Evolutionary conservation across 306 rosid genomes (phyloP).

Genomic region (Rubus parviflorus): DNA sequence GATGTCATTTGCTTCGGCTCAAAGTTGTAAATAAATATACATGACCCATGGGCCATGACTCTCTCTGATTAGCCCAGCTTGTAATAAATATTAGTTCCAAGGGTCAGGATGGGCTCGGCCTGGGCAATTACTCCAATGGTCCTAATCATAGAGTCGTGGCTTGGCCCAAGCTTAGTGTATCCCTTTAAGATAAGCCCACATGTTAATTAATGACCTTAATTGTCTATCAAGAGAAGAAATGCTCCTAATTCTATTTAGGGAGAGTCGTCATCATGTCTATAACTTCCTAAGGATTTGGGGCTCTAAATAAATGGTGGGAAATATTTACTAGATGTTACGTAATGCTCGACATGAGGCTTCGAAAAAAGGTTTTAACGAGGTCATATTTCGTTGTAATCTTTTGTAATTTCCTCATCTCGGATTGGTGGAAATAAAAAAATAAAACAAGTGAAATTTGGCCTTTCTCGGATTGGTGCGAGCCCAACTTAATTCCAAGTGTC

Average conservation of each 20-base stretch:
- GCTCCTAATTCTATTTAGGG: no score
- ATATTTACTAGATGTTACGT: no score
- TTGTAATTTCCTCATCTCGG: no score
- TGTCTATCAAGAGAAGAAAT: no score
- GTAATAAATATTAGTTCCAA: not conserved
- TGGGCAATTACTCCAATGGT: not conserved
- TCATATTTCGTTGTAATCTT: no score
- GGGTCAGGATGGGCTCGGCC: not conserved
- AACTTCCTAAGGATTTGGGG: no score
- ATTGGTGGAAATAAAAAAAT: not conserved
- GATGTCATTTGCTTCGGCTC: constrained; percentile 7
- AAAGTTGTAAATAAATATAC: not conserved
- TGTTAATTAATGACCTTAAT: not conserved
- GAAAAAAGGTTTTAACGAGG: no score
- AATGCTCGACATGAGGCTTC: no score
- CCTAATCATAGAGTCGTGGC: no score
- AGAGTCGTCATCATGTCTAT: no score
- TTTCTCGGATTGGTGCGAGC: not conserved
- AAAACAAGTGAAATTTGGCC: not conserved
- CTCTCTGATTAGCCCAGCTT: not conserved
- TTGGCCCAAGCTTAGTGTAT: not conserved
- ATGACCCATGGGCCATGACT: not conserved
- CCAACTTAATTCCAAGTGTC: not conserved
- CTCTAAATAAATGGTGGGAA: no score
- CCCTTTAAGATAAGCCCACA: not conserved